These are phyloP conservation scores for Tylopilus orsonianus DNA, from an alignment of 1,284 basidiomycete genomes.

Conservation along the genomic window DNA sequence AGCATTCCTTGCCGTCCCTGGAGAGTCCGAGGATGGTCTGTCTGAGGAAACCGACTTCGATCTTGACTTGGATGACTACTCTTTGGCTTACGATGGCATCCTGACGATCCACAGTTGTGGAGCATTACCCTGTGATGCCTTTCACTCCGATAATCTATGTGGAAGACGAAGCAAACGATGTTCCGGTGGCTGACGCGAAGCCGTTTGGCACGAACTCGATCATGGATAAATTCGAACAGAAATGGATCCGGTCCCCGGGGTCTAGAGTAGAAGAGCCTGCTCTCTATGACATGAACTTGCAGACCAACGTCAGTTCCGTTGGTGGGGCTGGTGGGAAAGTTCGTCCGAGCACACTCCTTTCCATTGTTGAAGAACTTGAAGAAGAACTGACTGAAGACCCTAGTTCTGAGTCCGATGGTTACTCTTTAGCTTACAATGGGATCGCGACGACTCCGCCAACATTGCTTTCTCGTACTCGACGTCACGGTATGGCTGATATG, in stretches of 20 bases:
- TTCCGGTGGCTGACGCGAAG: too few species aligned
- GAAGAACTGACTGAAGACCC: not conserved
- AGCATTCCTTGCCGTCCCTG: not conserved
- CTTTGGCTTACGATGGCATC: constrained; percentile 3
- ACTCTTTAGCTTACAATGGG: constrained; percentile 1
- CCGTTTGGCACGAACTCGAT: too few species aligned
- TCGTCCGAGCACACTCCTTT: constrained; percentile 16
- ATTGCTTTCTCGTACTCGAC: not conserved
- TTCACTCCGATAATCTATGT: too few species aligned
- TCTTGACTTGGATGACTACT: not conserved
- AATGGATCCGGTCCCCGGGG: too few species aligned
- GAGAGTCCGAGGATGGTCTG: not conserved
- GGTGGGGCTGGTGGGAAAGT: constrained; percentile 17
- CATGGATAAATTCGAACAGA: too few species aligned
- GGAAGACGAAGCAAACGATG: too few species aligned
- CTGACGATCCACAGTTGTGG: too few species aligned
- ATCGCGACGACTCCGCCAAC: not conserved
- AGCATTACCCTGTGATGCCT: too few species aligned
- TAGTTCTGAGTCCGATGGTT: not conserved
- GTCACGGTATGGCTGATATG: constrained; percentile 18
- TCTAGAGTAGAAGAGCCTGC: constrained; percentile 3
- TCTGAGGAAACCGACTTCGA: not conserved
- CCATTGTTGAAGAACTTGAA: not conserved
- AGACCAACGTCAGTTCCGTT: constrained; percentile 10
- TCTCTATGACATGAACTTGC: constrained; percentile 20